Percentiles rank a stretch among this genome's conserved stretches.
These are phyloP conservation scores for Scedosporium aurantiacum DNA, from an alignment of 2,329 filamentous ascomycete genomes.

Conservation along the genomic window DNA sequence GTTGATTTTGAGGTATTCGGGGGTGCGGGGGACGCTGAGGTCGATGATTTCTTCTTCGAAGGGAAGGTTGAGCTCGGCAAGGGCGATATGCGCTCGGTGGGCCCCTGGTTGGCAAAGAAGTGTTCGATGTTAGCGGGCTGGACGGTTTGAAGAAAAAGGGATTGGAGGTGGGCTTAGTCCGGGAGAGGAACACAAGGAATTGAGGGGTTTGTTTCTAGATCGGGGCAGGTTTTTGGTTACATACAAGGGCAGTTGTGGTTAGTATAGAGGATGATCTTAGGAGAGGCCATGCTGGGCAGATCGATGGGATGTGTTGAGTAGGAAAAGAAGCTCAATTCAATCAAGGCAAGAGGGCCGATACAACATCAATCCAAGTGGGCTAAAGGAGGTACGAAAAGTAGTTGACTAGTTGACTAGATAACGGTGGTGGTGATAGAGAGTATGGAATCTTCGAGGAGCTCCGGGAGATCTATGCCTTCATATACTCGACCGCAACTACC, in stretches of 20 bases:
- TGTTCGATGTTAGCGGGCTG: neutral
- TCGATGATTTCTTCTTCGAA: constrained; percentile 67
- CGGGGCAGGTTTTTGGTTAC: constrained; percentile 10
- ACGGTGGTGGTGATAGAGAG: neutral
- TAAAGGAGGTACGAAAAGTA: neutral
- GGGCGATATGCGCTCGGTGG: constrained; percentile 63
- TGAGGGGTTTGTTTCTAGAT: neutral
- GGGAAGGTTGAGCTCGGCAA: constrained; percentile 53
- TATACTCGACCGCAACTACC: neutral
- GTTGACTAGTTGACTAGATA: neutral
- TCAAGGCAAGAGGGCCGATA: neutral
- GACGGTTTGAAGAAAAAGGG: neutral
- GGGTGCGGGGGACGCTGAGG: constrained; percentile 53
- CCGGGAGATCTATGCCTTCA: neutral
- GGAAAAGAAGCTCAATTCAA: neutral
- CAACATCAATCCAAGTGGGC: neutral
- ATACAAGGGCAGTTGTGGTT: constrained; percentile 56
- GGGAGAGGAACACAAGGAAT: neutral
- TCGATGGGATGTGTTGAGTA: neutral
- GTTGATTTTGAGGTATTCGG: constrained; percentile 68
- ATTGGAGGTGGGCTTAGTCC: neutral
- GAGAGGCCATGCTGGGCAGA: constrained; percentile 15
- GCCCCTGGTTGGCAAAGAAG: constrained; percentile 32
- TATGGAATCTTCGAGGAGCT: neutral
- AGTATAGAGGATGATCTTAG: constrained; percentile 58